Evolutionary conservation across 257 asterid species (phyloP), one percentile per base, ranked within the genome.

Genomic region (Catharanthus roseus): DNA sequence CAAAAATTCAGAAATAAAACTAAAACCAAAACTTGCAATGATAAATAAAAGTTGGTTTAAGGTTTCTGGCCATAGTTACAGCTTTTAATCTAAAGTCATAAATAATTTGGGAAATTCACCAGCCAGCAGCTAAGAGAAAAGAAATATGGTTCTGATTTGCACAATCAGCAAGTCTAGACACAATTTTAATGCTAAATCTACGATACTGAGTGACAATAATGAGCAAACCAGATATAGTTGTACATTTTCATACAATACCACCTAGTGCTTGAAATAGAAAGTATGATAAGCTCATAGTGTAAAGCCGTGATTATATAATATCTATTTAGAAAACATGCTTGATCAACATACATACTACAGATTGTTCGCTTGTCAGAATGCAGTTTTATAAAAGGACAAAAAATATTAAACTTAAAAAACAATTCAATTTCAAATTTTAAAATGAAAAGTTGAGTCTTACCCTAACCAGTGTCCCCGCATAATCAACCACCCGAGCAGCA

Each of bases 401-500:
- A n/a, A n/a, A n/a, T n/a, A n/a, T n/a, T n/a, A n/a, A n/a, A n/a
- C n/a, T n/a, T n/a, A n/a, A n/a, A n/a, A n/a, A n/a, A n/a, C n/a
- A n/a, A n/a, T n/a, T n/a, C 12, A 29, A 31, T 31, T 16, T 31
- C 19, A 16, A 61, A 61, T 23, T 29, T 34, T 23, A 24, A 61
- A 33, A 29, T 19, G 26, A 29, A 28, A 41, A 71, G 16, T 67
- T 64, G 45, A 79, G 58, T 74, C 97, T 84, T 82, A 93, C 98
- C 93, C 96, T 83, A 73, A 93, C 87, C 78, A 93, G 79, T 69
- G 98, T 87, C 64, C 98, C 97, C 21, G 91, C 98, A 83, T 74
- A 81, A 74, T 90, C 97, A 26, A 90, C 81, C 67, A 93, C 96
- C 75, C 84, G 85, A 66, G 97, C 98, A 83, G 98, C 97, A 78